Conservation (phyloP, 768 basidiomycete species). For the Tylopilus subfusipes region DNA sequence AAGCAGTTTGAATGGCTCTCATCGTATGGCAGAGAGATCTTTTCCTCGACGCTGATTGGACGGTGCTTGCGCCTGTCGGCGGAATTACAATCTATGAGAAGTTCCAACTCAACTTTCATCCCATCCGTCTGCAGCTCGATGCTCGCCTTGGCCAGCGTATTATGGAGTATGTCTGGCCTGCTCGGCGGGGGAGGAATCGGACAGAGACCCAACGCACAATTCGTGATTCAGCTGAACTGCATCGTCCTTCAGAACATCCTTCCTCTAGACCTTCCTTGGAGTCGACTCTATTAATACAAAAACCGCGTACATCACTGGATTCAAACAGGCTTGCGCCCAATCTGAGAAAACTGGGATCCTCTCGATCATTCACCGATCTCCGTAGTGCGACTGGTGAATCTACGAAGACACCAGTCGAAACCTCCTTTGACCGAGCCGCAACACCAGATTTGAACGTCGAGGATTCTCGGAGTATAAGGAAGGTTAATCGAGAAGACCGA, state of each 20-base stretch:
- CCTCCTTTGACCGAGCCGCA: conserved; percentile 4
- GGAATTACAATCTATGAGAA: conserved; percentile 87
- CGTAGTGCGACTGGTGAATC: conserved; percentile 43
- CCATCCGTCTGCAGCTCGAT: conserved; percentile 84
- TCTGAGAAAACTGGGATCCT: conserved; percentile 52
- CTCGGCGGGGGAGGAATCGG: conserved; percentile 40
- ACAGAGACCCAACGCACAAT: background rate
- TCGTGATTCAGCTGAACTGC: conserved; percentile 13
- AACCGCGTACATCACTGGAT: conserved; percentile 34
- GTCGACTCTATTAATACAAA: conserved; percentile 40
- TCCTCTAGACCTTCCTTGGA: conserved; percentile 47
- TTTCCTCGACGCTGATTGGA: conserved; percentile 79
- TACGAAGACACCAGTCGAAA: conserved; percentile 17
- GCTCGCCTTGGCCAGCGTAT: conserved; percentile 75
- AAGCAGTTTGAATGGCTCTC: background rate
- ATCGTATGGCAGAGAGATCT: conserved; percentile 52
- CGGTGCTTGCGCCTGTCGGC: conserved; percentile 82
- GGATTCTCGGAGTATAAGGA: conserved; percentile 20
- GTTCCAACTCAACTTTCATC: conserved; percentile 80
- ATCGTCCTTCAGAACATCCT: conserved; percentile 17
- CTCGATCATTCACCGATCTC: conserved; percentile 70
- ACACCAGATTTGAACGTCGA: conserved; percentile 22
- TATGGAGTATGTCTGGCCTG: conserved; percentile 86
- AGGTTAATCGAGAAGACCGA: conserved; percentile 15
- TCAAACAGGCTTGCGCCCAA: conserved; percentile 36